phyloP scores from a whole-genome alignment of 352 stramenopile genomes.

The Phytophthora capsici region DNA sequence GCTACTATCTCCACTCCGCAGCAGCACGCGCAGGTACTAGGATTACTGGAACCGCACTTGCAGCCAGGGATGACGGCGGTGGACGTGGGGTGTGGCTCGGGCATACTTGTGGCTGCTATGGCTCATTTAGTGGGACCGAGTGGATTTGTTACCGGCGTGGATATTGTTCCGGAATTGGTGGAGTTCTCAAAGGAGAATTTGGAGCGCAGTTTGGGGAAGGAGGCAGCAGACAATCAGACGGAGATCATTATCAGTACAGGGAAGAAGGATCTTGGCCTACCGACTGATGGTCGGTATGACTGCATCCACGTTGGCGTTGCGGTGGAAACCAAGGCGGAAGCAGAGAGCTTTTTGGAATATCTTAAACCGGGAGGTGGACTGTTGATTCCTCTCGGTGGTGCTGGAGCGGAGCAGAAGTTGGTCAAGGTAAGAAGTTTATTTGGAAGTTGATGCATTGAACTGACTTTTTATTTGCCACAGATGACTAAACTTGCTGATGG shows the following conservation, averaged over 20 bases:
- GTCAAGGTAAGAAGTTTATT: slow-evolving; percentile 64
- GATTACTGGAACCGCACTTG: slow-evolving; percentile 69
- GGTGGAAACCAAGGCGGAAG: slow-evolving; percentile 76
- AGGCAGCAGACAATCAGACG: slow-evolving; percentile 45
- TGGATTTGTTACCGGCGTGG: slow-evolving; percentile 68
- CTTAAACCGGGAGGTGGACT: slow-evolving; percentile 76
- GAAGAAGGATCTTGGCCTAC: slow-evolving; percentile 50
- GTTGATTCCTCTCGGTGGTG: slow-evolving; percentile 69
- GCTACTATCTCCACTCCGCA: slow-evolving; percentile 89
- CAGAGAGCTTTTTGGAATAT: slow-evolving; percentile 69
- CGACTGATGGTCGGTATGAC: slow-evolving; percentile 51
- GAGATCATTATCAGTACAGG: slow-evolving; percentile 50
- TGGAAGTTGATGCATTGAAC: not conserved
- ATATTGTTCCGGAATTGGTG: slow-evolving; percentile 83
- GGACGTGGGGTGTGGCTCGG: slow-evolving; percentile 85
- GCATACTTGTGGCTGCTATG: slow-evolving; percentile 83
- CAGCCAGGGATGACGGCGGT: slow-evolving; percentile 65
- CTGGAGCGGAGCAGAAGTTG: slow-evolving; percentile 75
- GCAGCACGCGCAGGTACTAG: slow-evolving; percentile 83
- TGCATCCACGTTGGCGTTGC: slow-evolving; percentile 86
- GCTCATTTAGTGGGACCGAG: slow-evolving; percentile 62
- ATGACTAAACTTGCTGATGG: slow-evolving; percentile 75
- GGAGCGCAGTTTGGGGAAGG: slow-evolving; percentile 47
- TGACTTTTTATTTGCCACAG: slow-evolving; percentile 32
- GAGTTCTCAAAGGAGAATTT: slow-evolving; percentile 74